Conservation (phyloP, 1,284 basidiomycete species). For the Abortiporus biennis region DNA sequence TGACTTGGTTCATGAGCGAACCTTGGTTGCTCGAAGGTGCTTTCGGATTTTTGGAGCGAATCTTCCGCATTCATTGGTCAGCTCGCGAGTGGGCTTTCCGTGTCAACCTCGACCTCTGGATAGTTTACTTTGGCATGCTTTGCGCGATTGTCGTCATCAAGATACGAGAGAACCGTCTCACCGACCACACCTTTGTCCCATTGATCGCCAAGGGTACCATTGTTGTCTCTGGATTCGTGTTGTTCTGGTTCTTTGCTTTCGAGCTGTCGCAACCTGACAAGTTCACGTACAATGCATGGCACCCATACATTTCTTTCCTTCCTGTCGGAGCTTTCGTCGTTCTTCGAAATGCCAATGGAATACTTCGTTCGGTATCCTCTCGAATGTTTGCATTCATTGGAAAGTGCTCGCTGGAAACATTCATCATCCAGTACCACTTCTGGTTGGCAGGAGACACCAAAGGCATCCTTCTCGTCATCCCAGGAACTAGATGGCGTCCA, state of each 20-base stretch:
- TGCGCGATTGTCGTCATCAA: conserved; percentile 72
- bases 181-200: conserved; percentile 66
- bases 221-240: conserved; percentile 40
- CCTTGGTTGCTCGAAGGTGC: conserved; percentile 55
- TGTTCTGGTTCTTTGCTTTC: conserved; percentile 80
- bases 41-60: conserved; percentile 56
- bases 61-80: conserved; percentile 79
- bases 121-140: conserved; percentile 85
- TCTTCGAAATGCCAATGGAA: conserved; percentile 69
- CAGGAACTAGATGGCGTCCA: conserved; percentile 65
- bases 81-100: conserved; percentile 84
- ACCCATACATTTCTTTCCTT: conserved; percentile 78
- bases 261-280: conserved; percentile 73
- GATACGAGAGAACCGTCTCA: conserved; percentile 65
- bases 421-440: conserved; percentile 86
- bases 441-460: conserved; percentile 88
- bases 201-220: conserved; percentile 41
- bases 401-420: conserved; percentile 78
- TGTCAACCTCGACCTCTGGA: conserved; percentile 81
- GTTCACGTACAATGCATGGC: conserved; percentile 81
- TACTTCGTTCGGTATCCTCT: conserved; percentile 66
- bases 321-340: conserved; percentile 73
- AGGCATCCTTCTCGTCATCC: conserved; percentile 75
- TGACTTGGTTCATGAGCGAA: conserved; percentile 65
- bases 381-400: conserved; percentile 77